phyloP scores from a whole-genome alignment of 1,139 yeast genomes.

The Geotrichum restrictum region DNA sequence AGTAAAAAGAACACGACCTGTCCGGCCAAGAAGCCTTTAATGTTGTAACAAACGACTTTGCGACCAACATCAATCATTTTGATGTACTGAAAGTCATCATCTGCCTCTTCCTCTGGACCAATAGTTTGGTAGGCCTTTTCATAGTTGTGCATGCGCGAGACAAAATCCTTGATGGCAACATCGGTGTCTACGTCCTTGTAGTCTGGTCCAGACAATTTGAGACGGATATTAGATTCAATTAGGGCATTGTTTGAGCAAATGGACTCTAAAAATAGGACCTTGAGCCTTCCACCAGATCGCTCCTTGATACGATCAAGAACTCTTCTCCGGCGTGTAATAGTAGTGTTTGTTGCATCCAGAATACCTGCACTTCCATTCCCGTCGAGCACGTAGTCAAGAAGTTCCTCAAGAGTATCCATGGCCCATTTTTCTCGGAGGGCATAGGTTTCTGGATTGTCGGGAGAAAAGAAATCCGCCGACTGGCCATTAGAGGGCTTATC shows the following conservation, averaged over 20 bases:
- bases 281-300: slow-evolving; percentile 67
- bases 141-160: slow-evolving; percentile 75
- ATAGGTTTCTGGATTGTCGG: slow-evolving; percentile 63
- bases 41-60: slow-evolving; percentile 85
- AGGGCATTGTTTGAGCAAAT: slow-evolving; percentile 79
- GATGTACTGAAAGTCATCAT: slow-evolving; percentile 70
- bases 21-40: slow-evolving; percentile 87
- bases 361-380: slow-evolving; percentile 92
- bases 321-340: slow-evolving; percentile 63
- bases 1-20: slow-evolving; percentile 87
- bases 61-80: slow-evolving; percentile 96
- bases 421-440: slow-evolving; percentile 90
- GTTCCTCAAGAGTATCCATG: slow-evolving; percentile 81
- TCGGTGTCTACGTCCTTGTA: slow-evolving; percentile 82
- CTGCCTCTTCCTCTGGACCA: slow-evolving; percentile 58
- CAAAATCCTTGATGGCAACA: slow-evolving; percentile 73
- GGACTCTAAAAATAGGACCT: slow-evolving; percentile 80
- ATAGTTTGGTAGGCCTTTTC: slow-evolving; percentile 88
- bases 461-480: slow-evolving; percentile 81
- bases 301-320: slow-evolving; percentile 68
- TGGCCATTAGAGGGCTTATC: slow-evolving; percentile 48
- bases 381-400: slow-evolving; percentile 71
- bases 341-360: slow-evolving; percentile 88
- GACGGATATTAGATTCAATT: slow-evolving; percentile 73
- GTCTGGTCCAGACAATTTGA: slow-evolving; percentile 91